Percentiles rank a stretch among this genome's conserved stretches.
Evolutionary conservation across 495 filamentous ascomycete species (phyloP).

Genomic region (Penicillium simplicissimum): DNA sequence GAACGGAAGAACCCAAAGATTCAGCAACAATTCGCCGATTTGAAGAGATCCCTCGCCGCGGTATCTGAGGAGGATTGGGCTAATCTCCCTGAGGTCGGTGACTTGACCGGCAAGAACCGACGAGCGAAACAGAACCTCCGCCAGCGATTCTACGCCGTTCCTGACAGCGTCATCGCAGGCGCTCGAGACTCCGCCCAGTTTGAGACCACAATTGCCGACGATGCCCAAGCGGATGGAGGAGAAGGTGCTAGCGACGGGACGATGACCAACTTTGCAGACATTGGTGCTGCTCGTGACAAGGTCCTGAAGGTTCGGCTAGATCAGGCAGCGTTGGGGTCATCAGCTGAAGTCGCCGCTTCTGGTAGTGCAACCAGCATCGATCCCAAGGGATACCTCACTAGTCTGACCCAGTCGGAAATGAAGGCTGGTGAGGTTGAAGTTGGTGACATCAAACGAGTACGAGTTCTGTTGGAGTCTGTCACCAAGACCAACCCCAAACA

Average conservation of each 20-base stretch:
- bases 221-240: slow-evolving; percentile 48
- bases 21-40: slow-evolving; percentile 94
- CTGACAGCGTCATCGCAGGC: slow-evolving; percentile 91
- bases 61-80: slow-evolving; percentile 98
- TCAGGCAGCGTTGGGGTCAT: slow-evolving; percentile 74
- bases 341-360: slow-evolving; percentile 59
- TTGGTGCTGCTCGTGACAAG: slow-evolving; percentile 91
- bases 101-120: slow-evolving; percentile 91
- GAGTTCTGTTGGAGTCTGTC: slow-evolving; percentile 89
- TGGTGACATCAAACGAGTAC: slow-evolving; percentile 93
- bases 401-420: slow-evolving; percentile 73
- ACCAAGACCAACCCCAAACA: slow-evolving; percentile 95
- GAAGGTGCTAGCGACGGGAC: slow-evolving; percentile 72
- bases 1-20: slow-evolving; percentile 98
- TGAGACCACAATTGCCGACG: slow-evolving; percentile 80
- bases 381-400: slow-evolving; percentile 93
- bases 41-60: slow-evolving; percentile 84
- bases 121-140: slow-evolving; percentile 77
- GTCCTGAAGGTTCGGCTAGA: slow-evolving; percentile 90
- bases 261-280: slow-evolving; percentile 97
- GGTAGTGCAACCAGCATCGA: slow-evolving; percentile 92
- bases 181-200: slow-evolving; percentile 79
- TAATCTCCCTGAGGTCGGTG: slow-evolving; percentile 90
- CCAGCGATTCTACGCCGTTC: slow-evolving; percentile 92
- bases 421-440: slow-evolving; percentile 79